Evolutionary conservation across 345 rosid species (phyloP).

Genomic region (Mallotus nudiflorus): DNA sequence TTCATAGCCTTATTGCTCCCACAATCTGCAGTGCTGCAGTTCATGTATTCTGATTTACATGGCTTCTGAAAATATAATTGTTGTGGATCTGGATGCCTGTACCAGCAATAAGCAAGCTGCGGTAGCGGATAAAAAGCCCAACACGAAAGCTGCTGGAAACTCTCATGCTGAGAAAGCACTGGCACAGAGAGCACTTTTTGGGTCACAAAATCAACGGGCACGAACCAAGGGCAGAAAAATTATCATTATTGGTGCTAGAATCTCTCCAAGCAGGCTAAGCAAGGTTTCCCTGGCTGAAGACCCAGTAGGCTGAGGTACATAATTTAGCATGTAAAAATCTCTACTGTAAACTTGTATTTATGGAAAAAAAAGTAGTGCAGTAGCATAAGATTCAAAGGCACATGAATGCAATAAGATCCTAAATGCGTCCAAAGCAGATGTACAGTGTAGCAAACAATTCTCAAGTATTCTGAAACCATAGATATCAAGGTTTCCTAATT

Average conservation of each 20-base stretch:
- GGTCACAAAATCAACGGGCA: constrained; percentile 31
- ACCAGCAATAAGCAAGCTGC: constrained; percentile 18
- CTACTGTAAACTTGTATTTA: background rate
- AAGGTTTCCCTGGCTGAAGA: constrained; percentile 53
- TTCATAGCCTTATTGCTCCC: constrained; percentile 3
- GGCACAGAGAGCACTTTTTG: constrained; percentile 43
- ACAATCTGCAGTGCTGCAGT: background rate
- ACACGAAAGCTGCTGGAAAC: constrained; percentile 13
- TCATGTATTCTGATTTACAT: constrained; percentile 9
- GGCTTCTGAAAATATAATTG: constrained; percentile 36
- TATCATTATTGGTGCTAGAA: constrained; percentile 18
- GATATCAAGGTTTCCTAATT: too few species aligned
- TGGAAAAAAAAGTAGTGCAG: background rate
- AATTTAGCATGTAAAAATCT: constrained; percentile 1
- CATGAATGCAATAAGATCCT: too few species aligned
- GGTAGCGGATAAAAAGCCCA: constrained; percentile 17
- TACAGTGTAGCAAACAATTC: too few species aligned
- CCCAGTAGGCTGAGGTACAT: constrained; percentile 17
- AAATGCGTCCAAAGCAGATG: too few species aligned
- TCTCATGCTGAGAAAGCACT: constrained; percentile 40
- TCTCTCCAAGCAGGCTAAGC: constrained; percentile 49
- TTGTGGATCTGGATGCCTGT: constrained; percentile 21
- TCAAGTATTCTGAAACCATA: too few species aligned
- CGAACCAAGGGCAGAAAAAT: constrained; percentile 30
- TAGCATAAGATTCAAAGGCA: background rate